Conservation (phyloP, 1,139 yeast genomes). For the Meyerozyma carpophila region DNA sequence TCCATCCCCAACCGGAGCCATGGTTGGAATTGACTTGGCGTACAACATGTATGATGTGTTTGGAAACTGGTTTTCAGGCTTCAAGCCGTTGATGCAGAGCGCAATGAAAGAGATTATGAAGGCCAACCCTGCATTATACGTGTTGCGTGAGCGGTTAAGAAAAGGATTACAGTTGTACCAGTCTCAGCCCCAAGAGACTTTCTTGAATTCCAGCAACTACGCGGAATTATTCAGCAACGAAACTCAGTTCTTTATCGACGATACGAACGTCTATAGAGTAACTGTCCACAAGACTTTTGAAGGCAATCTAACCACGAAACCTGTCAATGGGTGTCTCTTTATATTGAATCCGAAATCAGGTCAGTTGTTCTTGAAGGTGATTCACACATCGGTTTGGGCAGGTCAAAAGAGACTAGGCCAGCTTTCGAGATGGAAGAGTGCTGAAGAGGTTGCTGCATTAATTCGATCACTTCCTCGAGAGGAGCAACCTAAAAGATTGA, state of each 20-base stretch:
- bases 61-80: constrained; percentile 96
- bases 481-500: constrained; percentile 90
- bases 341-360: constrained; percentile 88
- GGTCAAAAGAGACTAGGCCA: constrained; percentile 95
- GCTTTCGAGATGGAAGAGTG: constrained; percentile 96
- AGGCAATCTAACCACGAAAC: constrained; percentile 89
- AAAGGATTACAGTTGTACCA: constrained; percentile 92
- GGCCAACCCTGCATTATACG: constrained; percentile 89
- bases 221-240: constrained; percentile 86
- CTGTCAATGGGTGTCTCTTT: constrained; percentile 90
- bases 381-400: constrained; percentile 94
- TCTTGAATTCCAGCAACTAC: constrained; percentile 82
- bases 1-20: constrained; percentile 90
- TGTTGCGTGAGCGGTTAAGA: constrained; percentile 86
- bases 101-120: constrained; percentile 95
- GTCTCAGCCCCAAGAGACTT: constrained; percentile 90
- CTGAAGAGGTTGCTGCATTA: constrained; percentile 94
- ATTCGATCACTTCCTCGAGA: constrained; percentile 85
- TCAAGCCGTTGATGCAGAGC: constrained; percentile 82
- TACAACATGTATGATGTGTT: constrained; percentile 95
- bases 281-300: constrained; percentile 88
- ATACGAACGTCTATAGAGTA: constrained; percentile 91
- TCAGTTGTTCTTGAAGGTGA: constrained; percentile 78
- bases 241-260: constrained; percentile 81
- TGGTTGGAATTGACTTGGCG: constrained; percentile 89